Percentiles rank a stretch among this genome's conserved stretches.
Conservation (phyloP, 306 rosid genomes). For the Morella rubra region DNA sequence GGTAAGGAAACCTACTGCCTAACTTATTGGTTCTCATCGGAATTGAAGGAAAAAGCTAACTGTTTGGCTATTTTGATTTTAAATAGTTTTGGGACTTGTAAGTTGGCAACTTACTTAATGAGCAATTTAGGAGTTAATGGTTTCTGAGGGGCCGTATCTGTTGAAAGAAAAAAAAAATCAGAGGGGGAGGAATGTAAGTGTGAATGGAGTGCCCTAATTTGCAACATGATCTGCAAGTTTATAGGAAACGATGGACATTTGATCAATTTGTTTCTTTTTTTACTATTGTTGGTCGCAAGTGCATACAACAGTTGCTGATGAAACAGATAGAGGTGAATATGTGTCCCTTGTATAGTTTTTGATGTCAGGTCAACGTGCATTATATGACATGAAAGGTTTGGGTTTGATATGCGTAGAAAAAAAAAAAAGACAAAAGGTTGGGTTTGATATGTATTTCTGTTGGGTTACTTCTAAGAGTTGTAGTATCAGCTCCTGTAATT, state of each 20-base stretch:
- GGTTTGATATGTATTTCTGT: not conserved
- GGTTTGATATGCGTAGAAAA: not conserved
- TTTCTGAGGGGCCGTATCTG: not conserved
- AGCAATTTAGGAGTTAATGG: not conserved
- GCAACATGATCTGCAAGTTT: not conserved
- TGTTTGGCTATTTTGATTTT: not conserved
- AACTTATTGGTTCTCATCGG: not conserved
- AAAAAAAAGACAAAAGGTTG: too few relatives aligned
- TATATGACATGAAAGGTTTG: not conserved
- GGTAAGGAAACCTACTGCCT: conserved; percentile 1
- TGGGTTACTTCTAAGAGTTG: not conserved
- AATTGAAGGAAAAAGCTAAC: too few relatives aligned
- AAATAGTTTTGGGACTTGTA: not conserved
- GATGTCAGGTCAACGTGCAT: not conserved
- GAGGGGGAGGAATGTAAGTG: too few relatives aligned
- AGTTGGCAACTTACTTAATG: not conserved
- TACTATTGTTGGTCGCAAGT: not conserved
- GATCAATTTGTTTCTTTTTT: not conserved
- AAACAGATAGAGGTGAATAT: not conserved
- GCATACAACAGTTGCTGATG: not conserved
- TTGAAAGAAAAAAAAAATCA: not conserved
- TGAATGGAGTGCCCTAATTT: not conserved
- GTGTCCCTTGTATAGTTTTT: not conserved
- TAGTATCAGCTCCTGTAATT: not conserved
- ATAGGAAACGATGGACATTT: not conserved